Evolutionary conservation across 805 yeast genomes (phyloP), one percentile per base, ranked within the genome.

Genomic region (Torulaspora indica): DNA sequence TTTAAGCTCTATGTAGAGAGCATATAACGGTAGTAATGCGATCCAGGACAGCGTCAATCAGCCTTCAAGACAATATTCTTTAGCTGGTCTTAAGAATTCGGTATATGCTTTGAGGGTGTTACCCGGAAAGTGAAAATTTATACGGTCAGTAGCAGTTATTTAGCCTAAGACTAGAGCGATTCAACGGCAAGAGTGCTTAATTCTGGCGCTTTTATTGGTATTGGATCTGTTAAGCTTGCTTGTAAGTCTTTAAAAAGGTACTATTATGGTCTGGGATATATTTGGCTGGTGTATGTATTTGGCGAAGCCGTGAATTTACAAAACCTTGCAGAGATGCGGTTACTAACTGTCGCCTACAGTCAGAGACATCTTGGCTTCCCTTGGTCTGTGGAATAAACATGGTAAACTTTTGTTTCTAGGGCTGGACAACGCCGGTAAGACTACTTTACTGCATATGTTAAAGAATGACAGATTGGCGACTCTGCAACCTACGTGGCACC

Each of bases 391-490:
- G 82, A 93, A 91, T 76, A 89, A 93, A 68, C 97, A 91, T 67
- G 96, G 96, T 71, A 88, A 95, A 72, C 76, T 93, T 60, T 77
- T 93, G 63, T 93, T 93, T 77, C 77, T 93, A 57, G 98, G 98
- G 49, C 81, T 93, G 51, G 98, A 93, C 69, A 93, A 93, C 59
- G 98, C 98, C 36, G 98, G 98, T 64, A 93, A 93, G 70, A 91
- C 98, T 43, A 87, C 95, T 18, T 69, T 85, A 53, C 71, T 85
- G 55, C 93, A 85, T 63, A 85, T 85, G 87, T 71, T 85, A 57
- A 85, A 81, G 73, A 93, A 93, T 64, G 99, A 93, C 70, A 82
- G 99, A 71, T 78, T 93, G 71, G 98, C 99, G 47, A 89, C 97
- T 38, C 77, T 93, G 60, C 96, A 89, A 69, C 98, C 98, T 58